Percentiles rank a stretch among this genome's conserved stretches.
Evolutionary conservation across 371 early-diverging fungal genomes (phyloP).

Genomic region (Rhizopus stolonifer): DNA sequence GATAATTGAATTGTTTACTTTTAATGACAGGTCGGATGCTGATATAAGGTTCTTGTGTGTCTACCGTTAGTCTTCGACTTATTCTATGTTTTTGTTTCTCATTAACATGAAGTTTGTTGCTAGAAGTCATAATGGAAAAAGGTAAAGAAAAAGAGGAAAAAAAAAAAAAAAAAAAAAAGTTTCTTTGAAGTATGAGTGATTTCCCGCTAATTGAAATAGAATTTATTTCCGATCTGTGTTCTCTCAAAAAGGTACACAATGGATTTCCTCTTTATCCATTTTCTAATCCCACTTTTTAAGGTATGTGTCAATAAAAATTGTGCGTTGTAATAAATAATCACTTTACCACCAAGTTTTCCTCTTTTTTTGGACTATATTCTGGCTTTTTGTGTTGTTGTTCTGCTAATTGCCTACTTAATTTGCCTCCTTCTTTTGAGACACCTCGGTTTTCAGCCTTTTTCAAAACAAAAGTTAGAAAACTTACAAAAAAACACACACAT

Average conservation of each 20-base stretch:
- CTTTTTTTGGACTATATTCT: conserved; percentile 1
- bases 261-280: background rate
- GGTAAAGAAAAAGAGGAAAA: background rate
- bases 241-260: background rate
- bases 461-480: background rate
- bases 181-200: background rate
- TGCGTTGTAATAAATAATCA: background rate
- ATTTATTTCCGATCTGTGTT: conserved; percentile 1
- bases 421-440: conserved; percentile 28
- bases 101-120: background rate
- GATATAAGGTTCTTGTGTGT: conserved; percentile 22
- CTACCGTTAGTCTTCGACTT: conserved; percentile 23
- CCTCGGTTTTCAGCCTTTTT: conserved; percentile 40
- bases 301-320: background rate
- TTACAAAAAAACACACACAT: background rate
- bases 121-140: background rate
- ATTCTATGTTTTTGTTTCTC: conserved; percentile 23
- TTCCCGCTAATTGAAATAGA: background rate
- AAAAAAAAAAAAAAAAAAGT: background rate
- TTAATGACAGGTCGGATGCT: conserved; percentile 27
- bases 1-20: conserved; percentile 15
- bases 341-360: conserved; percentile 14
- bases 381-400: conserved; percentile 22
- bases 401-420: conserved; percentile 36
- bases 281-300: background rate